These are phyloP conservation scores for Penicillium argentinense DNA, from an alignment of 495 filamentous ascomycete species.

Conservation along the genomic window DNA sequence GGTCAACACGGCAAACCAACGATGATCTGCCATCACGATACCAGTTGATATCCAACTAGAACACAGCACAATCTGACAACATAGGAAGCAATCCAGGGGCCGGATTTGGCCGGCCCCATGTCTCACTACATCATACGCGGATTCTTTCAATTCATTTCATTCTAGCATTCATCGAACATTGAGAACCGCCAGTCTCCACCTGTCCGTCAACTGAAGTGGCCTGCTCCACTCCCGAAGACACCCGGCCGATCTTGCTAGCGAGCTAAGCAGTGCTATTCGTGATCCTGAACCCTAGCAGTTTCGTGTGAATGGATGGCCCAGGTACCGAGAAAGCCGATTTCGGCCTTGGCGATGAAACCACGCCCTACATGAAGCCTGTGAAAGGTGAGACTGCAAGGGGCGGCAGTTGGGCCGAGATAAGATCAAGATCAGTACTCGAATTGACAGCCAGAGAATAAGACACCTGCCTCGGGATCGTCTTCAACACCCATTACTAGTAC, in stretches of 20 bases:
- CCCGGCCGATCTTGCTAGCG: too few species aligned
- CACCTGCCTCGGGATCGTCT: too few species aligned
- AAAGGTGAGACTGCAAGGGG: neutral
- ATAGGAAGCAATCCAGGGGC: too few species aligned
- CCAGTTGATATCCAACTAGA: too few species aligned
- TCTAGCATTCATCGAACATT: neutral
- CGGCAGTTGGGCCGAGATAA: neutral
- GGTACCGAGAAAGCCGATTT: neutral
- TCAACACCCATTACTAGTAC: too few species aligned
- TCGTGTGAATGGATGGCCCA: neutral
- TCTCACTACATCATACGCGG: neutral
- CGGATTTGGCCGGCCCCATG: neutral
- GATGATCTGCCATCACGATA: too few species aligned
- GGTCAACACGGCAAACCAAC: too few species aligned
- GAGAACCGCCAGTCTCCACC: neutral
- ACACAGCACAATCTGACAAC: too few species aligned
- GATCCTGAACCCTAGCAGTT: neutral
- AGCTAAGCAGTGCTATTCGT: too few species aligned
- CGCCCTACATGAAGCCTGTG: neutral
- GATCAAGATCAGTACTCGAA: too few species aligned
- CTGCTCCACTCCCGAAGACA: neutral
- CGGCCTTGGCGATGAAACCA: neutral
- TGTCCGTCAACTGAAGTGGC: neutral
- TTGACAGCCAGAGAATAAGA: too few species aligned
- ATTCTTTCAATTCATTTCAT: neutral